phyloP scores from a whole-genome alignment of 2,329 filamentous ascomycete species.

The Paracorniculantispora psalliotae region DNA sequence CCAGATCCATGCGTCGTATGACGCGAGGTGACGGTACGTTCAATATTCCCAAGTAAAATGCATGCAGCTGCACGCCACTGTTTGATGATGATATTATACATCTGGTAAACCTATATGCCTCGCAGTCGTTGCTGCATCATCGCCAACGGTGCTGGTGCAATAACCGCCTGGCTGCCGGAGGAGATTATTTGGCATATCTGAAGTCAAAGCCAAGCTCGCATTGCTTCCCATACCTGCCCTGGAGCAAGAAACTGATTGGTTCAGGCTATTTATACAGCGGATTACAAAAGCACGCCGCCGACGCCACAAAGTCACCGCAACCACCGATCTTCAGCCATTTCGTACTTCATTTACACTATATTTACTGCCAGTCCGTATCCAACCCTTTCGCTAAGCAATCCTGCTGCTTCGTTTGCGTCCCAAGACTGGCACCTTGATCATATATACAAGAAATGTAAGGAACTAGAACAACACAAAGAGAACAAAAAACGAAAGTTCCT shows the following conservation, averaged over 20 bases:
- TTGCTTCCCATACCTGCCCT: neutral
- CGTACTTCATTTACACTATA: slow-evolving; percentile 1
- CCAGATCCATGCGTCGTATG: neutral
- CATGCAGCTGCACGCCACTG: too few species aligned
- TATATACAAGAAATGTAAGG: slow-evolving; percentile 7
- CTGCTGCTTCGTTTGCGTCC: slow-evolving; percentile 10
- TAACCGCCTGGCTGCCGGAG: slow-evolving; percentile 27
- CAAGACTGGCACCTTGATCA: neutral
- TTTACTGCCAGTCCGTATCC: slow-evolving; percentile 3
- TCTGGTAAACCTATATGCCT: slow-evolving; percentile 39
- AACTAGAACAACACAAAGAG: slow-evolving; percentile 6
- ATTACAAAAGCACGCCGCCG: too few species aligned
- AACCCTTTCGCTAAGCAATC: slow-evolving; percentile 10
- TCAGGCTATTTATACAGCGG: neutral
- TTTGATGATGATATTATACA: slow-evolving; percentile 34
- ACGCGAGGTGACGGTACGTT: slow-evolving; percentile 11
- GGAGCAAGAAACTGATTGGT: neutral
- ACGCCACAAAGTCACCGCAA: neutral
- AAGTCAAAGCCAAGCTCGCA: neutral
- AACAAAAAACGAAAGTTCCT: neutral
- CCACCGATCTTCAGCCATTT: neutral
- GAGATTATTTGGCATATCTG: slow-evolving; percentile 17
- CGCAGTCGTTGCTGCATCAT: slow-evolving; percentile 25
- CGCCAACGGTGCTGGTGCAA: slow-evolving; percentile 4
- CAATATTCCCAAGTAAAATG: too few species aligned